Conservation (phyloP, 73 alveolate species). For the Paramecium sonneborni region DNA sequence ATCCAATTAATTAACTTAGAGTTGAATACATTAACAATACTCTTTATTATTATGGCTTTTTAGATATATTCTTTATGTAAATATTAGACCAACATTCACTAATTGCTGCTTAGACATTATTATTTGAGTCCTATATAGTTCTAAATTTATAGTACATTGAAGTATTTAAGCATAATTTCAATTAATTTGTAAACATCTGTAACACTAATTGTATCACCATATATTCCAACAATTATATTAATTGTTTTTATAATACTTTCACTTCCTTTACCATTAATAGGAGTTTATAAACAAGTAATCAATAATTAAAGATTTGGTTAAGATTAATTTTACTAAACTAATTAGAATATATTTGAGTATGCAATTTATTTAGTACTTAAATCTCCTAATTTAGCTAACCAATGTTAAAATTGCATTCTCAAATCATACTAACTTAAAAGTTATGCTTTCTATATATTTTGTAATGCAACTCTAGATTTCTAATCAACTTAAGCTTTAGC, state of each 20-base stretch:
- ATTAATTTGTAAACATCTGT: slow-evolving; percentile 19
- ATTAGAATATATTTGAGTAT: neutral
- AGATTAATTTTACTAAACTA: neutral
- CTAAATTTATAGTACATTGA: no score
- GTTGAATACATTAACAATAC: neutral
- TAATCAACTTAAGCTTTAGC: neutral
- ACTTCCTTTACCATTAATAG: slow-evolving; percentile 16
- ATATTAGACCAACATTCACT: slow-evolving; percentile 30
- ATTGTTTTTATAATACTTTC: slow-evolving; percentile 43
- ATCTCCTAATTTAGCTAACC: slow-evolving; percentile 17
- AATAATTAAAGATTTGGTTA: neutral
- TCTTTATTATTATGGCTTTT: neutral
- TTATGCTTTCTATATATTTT: slow-evolving; percentile 3
- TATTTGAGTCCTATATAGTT: neutral
- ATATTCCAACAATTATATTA: slow-evolving; percentile 19
- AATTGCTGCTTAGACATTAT: neutral
- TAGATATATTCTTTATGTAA: neutral
- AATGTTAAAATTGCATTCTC: slow-evolving; percentile 8
- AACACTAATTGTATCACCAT: neutral
- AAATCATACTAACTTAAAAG: slow-evolving; percentile 32
- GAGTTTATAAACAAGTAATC: slow-evolving; percentile 1
- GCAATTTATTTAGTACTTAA: slow-evolving; percentile 42
- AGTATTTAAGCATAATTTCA: neutral
- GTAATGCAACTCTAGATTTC: neutral
- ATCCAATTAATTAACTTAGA: neutral